Evolutionary conservation across 441 rosid species (phyloP).

Genomic region (Euphorbia celastroides): DNA sequence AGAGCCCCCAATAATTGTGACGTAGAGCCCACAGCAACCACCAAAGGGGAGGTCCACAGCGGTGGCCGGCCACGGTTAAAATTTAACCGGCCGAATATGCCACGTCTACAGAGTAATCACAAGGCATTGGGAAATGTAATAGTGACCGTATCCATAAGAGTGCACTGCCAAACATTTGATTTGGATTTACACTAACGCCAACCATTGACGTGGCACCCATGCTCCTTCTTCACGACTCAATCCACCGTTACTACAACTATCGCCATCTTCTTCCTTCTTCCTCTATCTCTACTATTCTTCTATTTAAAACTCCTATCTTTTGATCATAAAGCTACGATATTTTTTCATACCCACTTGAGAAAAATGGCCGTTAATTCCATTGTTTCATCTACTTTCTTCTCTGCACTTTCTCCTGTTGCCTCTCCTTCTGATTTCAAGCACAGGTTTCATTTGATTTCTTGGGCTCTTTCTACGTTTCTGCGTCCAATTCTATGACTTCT

Average conservation of each 20-base stretch:
- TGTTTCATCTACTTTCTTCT: constrained; percentile 23
- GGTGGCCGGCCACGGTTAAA: not conserved
- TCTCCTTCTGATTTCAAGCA: constrained; percentile 16
- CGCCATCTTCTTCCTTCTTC: not conserved
- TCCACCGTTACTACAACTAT: constrained; percentile 10
- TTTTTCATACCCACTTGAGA: not conserved
- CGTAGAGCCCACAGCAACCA: not conserved
- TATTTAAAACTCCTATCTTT: too few species aligned
- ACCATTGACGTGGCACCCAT: constrained; percentile 29
- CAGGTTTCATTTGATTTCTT: constrained; percentile 18
- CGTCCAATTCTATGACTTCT: not conserved
- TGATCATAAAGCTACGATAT: not conserved
- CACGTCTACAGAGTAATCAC: not conserved
- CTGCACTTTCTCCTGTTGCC: constrained; percentile 27
- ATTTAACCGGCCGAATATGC: not conserved
- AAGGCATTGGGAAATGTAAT: constrained; percentile 22
- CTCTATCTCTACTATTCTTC: not conserved
- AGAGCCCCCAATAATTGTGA: too few species aligned
- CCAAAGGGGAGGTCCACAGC: not conserved
- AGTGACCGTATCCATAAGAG: constrained; percentile 21
- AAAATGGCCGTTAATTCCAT: constrained; percentile 40
- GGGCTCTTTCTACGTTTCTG: not conserved
- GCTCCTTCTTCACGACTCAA: constrained; percentile 11
- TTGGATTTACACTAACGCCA: constrained; percentile 12
- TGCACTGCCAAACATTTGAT: not conserved